Evolutionary conservation across 495 filamentous ascomycete genomes (phyloP), one percentile per base, ranked within the genome.

Genomic region (Daldinia caldariorum): DNA sequence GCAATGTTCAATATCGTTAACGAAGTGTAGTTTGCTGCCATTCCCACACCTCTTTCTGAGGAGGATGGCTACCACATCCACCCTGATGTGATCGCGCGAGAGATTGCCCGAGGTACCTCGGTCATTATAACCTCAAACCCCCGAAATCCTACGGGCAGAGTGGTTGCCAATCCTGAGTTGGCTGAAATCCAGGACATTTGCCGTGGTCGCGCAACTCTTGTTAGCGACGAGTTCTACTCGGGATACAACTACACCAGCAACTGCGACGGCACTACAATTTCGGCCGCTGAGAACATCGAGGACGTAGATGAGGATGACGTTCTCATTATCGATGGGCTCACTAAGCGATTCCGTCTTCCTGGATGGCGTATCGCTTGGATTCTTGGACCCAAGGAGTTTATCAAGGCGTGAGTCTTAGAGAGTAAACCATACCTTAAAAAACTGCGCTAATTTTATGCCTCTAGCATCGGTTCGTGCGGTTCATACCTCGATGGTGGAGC

Each of bases 361-460:
- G 94, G 94, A 61, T 98, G 94, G 94, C 92, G 94, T 69, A 93
- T 98, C 53, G 94, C 94, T 8, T 97, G 94, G 94, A 91, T 98
- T 67, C 79, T 98, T 54, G 94, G 94, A 1, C 94, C 94, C 54
- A 97, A 97, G 83, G 94, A 97, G 63, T 98, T 97, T 82, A 91
- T 98, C 82, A 91, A 92, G 76, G 93, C 94, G 82, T 84, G 49
- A 66, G 79, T 78, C 7, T 39, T 18, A 51, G 10, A 1, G 39
- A 0, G 22, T 32, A 26, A 13, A n/a, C 4, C 22, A 26, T 16
- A 4, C 4, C 39, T 14, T 29, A 1, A 34, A 10, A 8, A 32
- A 31, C 6, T 53, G 6, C 7, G 12, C 66, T 67, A 66, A 74
- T 39, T 9, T 55, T 8, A 20, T 29, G 49, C 26, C n/a, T 34